Evolutionary conservation across 1,284 basidiomycete species (phyloP).

Genomic region (Apiotrichum siamense): DNA sequence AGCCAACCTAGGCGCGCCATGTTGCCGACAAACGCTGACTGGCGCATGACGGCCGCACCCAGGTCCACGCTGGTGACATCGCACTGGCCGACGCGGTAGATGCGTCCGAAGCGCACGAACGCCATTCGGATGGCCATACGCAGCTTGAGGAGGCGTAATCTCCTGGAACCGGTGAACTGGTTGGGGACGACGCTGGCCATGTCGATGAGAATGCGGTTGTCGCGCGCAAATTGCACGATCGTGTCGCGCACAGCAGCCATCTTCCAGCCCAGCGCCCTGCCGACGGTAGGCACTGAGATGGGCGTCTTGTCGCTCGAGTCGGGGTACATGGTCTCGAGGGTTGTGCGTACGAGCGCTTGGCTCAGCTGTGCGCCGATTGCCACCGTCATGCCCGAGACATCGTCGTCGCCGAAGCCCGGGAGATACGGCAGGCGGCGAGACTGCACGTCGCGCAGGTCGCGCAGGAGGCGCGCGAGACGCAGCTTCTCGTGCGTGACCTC

Average conservation of each 20-base stretch:
- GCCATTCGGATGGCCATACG: background rate
- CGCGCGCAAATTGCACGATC: too few species aligned
- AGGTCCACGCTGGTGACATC: slow-evolving; percentile 20
- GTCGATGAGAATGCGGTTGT: too few species aligned
- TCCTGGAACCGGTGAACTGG: too few species aligned
- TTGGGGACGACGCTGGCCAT: too few species aligned
- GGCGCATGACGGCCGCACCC: slow-evolving; percentile 26
- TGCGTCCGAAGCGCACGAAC: background rate
- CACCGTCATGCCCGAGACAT: background rate
- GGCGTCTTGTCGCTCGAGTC: too few species aligned
- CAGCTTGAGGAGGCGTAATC: too few species aligned
- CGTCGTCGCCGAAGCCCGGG: slow-evolving; percentile 2
- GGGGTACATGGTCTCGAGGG: background rate
- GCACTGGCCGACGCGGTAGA: slow-evolving; percentile 3
- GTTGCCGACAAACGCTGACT: slow-evolving; percentile 29
- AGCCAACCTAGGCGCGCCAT: slow-evolving; percentile 36
- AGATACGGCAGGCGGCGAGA: background rate
- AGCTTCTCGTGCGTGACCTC: slow-evolving; percentile 16
- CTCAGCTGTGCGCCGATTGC: background rate
- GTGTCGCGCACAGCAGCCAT: too few species aligned
- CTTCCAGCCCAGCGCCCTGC: too few species aligned
- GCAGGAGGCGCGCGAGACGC: slow-evolving; percentile 52
- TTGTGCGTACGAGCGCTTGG: background rate
- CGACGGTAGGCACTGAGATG: too few species aligned
- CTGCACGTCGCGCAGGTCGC: slow-evolving; percentile 53